Evolutionary conservation across 108 stramenopile genomes (phyloP).

Genomic region (Aurantiochytrium sp.): DNA sequence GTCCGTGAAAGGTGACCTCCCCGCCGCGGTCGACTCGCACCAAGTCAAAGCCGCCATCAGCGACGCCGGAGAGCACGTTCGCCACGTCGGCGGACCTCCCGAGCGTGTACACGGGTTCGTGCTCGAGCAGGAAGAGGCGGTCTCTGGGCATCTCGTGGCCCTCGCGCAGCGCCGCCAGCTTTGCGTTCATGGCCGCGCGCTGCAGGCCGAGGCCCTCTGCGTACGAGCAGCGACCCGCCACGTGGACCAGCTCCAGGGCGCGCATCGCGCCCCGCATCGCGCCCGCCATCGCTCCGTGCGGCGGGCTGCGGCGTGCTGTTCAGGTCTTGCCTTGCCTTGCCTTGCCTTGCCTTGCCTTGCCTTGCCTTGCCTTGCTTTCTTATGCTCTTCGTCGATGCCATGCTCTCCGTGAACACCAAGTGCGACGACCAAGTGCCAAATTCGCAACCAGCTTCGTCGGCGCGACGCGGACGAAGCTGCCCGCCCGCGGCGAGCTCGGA

Average conservation of each 20-base stretch:
- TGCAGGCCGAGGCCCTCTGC: not conserved
- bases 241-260: not conserved
- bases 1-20: slow-evolving; percentile 95
- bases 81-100: slow-evolving; percentile 68
- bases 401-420: too few relatives aligned
- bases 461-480: too few relatives aligned
- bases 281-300: not conserved
- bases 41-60: not conserved
- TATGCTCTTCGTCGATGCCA: too few relatives aligned
- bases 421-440: too few relatives aligned
- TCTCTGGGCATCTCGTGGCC: not conserved
- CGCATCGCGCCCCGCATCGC: not conserved
- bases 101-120: slow-evolving; percentile 88
- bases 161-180: not conserved
- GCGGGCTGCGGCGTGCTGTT: not conserved
- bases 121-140: slow-evolving; percentile 76
- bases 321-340: not conserved
- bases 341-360: not conserved
- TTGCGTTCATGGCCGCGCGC: not conserved
- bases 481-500: too few relatives aligned
- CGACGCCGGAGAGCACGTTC: slow-evolving; percentile 33
- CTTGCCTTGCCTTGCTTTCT: not conserved
- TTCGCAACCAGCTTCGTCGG: too few relatives aligned
- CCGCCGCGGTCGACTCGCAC: slow-evolving; percentile 83
- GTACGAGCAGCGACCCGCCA: not conserved